Conservation (phyloP, 1,139 yeast species). For the Scheffersomyces quercinus region DNA sequence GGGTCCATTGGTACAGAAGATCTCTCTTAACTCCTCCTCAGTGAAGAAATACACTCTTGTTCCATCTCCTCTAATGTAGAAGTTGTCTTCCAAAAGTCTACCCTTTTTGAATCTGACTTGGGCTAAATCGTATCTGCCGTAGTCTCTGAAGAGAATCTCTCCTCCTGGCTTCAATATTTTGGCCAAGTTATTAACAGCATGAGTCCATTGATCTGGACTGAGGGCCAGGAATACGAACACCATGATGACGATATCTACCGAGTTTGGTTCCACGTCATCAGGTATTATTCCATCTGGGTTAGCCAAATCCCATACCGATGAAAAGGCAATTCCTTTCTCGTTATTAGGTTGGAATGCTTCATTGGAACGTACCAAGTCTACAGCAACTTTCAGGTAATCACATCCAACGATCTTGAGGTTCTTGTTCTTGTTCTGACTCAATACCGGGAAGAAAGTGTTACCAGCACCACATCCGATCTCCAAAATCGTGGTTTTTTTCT, state of each 20-base stretch:
- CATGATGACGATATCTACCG: conserved; percentile 90
- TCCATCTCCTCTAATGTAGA: conserved; percentile 96
- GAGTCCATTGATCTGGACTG: conserved; percentile 87
- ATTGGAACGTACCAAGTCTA: conserved; percentile 72
- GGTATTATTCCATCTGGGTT: conserved; percentile 75
- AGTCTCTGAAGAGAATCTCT: conserved; percentile 83
- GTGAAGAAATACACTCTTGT: conserved; percentile 96
- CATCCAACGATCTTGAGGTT: conserved; percentile 76
- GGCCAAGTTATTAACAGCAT: conserved; percentile 69
- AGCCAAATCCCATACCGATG: conserved; percentile 96
- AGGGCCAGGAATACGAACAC: conserved; percentile 92
- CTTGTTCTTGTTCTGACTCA: conserved; percentile 80
- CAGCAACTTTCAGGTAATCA: conserved; percentile 89
- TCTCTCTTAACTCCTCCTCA: conserved; percentile 80
- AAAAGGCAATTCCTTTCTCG: conserved; percentile 62
- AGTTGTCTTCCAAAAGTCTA: conserved; percentile 84
- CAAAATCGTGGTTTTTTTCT: conserved; percentile 71
- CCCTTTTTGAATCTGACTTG: conserved; percentile 92
- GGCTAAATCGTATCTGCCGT: conserved; percentile 94
- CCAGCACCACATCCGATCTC: conserved; percentile 99
- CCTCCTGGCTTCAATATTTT: conserved; percentile 92
- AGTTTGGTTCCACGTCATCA: conserved; percentile 75
- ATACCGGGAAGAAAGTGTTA: conserved; percentile 88
- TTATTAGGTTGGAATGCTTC: conserved; percentile 52
- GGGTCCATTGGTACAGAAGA: conserved; percentile 61